Evolutionary conservation across 169 alveolate genomes (phyloP).

Genomic region (Plasmodium berghei): DNA sequence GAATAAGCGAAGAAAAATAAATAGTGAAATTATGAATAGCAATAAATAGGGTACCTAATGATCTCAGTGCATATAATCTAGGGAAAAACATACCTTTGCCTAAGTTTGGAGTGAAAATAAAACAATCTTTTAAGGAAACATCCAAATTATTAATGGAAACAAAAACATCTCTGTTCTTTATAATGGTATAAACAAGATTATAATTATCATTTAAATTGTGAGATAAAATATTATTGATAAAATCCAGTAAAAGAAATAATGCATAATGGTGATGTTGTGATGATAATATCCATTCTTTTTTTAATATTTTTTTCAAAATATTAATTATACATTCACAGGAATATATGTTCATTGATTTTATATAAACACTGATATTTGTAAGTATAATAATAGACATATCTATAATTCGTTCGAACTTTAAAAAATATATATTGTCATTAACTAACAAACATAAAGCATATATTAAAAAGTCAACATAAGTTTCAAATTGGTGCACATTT

Average conservation of each 20-base stretch:
- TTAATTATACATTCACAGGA: constrained; percentile 70
- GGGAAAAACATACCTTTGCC: background rate
- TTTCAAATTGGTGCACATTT: constrained; percentile 39
- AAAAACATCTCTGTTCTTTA: constrained; percentile 65
- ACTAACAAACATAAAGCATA: constrained; percentile 31
- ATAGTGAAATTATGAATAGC: background rate
- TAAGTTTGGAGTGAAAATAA: constrained; percentile 9
- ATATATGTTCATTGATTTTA: constrained; percentile 56
- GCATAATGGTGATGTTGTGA: constrained; percentile 65
- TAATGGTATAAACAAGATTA: constrained; percentile 66
- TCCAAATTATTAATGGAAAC: constrained; percentile 61
- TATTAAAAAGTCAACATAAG: constrained; percentile 58
- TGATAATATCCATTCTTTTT: constrained; percentile 71
- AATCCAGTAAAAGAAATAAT: constrained; percentile 63
- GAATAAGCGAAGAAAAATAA: constrained; percentile 7
- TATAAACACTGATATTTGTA: constrained; percentile 71
- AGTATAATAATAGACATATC: constrained; percentile 73
- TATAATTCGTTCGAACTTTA: constrained; percentile 62
- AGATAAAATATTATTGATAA: constrained; percentile 68
- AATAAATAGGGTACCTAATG: background rate
- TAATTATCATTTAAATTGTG: constrained; percentile 63
- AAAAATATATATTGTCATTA: constrained; percentile 56
- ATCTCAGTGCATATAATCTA: background rate
- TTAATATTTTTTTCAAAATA: constrained; percentile 67
- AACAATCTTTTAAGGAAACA: constrained; percentile 23